Evolutionary conservation across 495 filamentous ascomycete genomes (phyloP).

Genomic region (Penicillium daleae): DNA sequence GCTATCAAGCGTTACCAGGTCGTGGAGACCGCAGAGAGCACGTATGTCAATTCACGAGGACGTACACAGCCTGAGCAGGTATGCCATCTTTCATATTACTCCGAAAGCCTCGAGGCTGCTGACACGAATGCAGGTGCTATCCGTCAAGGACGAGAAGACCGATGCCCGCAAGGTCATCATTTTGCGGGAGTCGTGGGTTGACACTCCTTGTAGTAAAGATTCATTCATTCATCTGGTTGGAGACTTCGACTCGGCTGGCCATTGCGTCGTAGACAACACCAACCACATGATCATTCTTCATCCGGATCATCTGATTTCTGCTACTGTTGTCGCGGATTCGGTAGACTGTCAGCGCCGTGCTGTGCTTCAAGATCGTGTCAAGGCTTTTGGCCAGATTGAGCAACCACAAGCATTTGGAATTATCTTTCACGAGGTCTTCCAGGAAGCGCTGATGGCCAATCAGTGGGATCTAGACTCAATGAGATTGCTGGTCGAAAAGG

Average conservation of each 20-base stretch:
- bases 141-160: slow-evolving; percentile 74
- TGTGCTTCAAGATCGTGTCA: slow-evolving; percentile 91
- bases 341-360: slow-evolving; percentile 87
- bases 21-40: slow-evolving; percentile 66
- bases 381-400: slow-evolving; percentile 76
- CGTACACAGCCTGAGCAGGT: slow-evolving; percentile 72
- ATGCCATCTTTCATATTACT: slow-evolving; percentile 16
- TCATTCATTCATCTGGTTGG: slow-evolving; percentile 86
- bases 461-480: slow-evolving; percentile 75
- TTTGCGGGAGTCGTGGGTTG: slow-evolving; percentile 83
- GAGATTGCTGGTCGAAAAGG: slow-evolving; percentile 60
- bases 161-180: slow-evolving; percentile 67
- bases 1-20: slow-evolving; percentile 84
- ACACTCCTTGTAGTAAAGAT: slow-evolving; percentile 71
- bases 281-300: slow-evolving; percentile 89
- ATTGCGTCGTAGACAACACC: slow-evolving; percentile 74
- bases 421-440: slow-evolving; percentile 91
- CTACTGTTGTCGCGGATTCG: slow-evolving; percentile 91
- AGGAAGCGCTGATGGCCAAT: slow-evolving; percentile 84
- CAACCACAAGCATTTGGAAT: slow-evolving; percentile 84
- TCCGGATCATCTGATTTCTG: slow-evolving; percentile 92
- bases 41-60: slow-evolving; percentile 66
- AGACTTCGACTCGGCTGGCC: slow-evolving; percentile 65
- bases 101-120: slow-evolving; percentile 18
- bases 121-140: slow-evolving; percentile 62